phyloP scores from a whole-genome alignment of 345 rosid genomes.

The Turritis glabra region DNA sequence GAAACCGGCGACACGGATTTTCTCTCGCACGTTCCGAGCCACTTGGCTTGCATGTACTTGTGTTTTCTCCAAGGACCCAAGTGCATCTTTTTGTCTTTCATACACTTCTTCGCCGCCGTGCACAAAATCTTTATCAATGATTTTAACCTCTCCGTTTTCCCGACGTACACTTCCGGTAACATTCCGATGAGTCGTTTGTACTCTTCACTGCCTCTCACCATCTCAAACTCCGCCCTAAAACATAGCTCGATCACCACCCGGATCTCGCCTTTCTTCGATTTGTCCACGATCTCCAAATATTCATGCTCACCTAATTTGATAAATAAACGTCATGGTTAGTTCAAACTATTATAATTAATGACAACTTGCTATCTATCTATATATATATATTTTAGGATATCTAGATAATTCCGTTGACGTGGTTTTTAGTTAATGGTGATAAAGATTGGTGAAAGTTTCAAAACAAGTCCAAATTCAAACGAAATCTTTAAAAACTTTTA shows the following conservation, averaged over 20 bases:
- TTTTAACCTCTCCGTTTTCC: conserved; percentile 70
- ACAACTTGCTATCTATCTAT: too few relatives aligned
- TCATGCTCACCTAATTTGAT: conserved; percentile 63
- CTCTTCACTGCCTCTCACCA: conserved; percentile 67
- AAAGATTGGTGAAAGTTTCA: not conserved
- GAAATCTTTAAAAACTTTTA: not conserved
- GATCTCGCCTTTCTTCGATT: conserved; percentile 52
- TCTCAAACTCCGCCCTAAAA: conserved; percentile 79
- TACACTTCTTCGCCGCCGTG: conserved; percentile 63
- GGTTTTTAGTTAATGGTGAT: not conserved
- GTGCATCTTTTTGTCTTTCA: conserved; percentile 88
- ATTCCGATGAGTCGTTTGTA: conserved; percentile 52
- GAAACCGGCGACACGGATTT: conserved; percentile 14
- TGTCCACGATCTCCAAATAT: conserved; percentile 64
- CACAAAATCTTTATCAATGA: conserved; percentile 71
- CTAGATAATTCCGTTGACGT: conserved; percentile 8
- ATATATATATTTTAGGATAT: conserved; percentile 5
- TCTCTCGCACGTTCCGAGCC: conserved; percentile 62
- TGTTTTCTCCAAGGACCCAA: conserved; percentile 97
- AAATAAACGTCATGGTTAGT: not conserved
- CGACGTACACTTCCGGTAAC: conserved; percentile 73
- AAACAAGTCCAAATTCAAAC: not conserved
- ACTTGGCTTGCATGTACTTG: conserved; percentile 89
- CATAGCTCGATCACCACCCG: conserved; percentile 74
- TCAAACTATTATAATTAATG: conserved; percentile 18